phyloP scores from a whole-genome alignment of 306 rosid genomes.

The Glycine soja region DNA sequence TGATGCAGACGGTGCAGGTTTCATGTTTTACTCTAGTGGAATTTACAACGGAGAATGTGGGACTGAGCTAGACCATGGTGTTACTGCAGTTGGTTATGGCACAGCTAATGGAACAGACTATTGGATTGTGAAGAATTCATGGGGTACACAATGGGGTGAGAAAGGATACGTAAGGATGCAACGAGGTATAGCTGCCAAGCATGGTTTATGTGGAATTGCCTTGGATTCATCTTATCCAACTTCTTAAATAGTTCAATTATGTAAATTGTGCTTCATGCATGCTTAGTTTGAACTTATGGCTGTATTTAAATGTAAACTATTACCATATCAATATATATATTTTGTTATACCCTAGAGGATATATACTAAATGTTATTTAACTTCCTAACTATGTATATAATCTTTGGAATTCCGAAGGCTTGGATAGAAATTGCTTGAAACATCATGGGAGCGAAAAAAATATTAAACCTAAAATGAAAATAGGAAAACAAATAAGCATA shows the following conservation, averaged over 20 bases:
- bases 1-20: conserved; percentile 36
- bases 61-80: conserved; percentile 53
- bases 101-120: conserved; percentile 47
- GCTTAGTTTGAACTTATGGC: too few relatives aligned
- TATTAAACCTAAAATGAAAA: too few relatives aligned
- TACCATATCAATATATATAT: too few relatives aligned
- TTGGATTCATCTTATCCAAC: conserved; percentile 49
- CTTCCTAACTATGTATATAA: too few relatives aligned
- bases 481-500: too few relatives aligned
- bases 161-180: conserved; percentile 49
- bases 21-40: conserved; percentile 40
- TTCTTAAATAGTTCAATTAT: not conserved
- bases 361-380: too few relatives aligned
- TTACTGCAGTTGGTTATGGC: conserved; percentile 48
- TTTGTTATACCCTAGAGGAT: too few relatives aligned
- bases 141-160: conserved; percentile 53
- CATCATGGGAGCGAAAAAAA: too few relatives aligned
- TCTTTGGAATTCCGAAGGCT: too few relatives aligned
- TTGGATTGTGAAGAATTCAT: conserved; percentile 52
- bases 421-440: too few relatives aligned
- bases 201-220: conserved; percentile 53
- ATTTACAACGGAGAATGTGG: conserved; percentile 47
- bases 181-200: conserved; percentile 36
- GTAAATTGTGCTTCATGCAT: not conserved
- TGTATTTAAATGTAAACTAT: too few relatives aligned